These are phyloP conservation scores for Ganoderma lucidum DNA, from an alignment of 1,284 basidiomycete genomes.

Conservation along the genomic window DNA sequence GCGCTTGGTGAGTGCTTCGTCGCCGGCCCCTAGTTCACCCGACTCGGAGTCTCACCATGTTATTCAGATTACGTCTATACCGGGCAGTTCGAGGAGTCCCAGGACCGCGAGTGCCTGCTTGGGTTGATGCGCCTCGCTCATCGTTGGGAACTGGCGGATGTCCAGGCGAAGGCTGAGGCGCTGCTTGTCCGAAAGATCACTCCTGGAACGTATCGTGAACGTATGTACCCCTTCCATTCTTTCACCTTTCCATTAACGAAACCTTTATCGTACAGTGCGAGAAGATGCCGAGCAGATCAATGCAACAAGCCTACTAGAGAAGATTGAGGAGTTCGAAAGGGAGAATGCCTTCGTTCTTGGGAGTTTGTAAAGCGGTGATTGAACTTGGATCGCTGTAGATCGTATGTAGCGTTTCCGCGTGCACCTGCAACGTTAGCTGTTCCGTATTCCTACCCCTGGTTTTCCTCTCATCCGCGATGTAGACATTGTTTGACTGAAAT, in stretches of 20 bases:
- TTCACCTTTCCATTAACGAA: background rate
- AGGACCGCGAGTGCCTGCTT: constrained; percentile 22
- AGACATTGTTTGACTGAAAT: background rate
- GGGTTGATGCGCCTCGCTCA: constrained; percentile 27
- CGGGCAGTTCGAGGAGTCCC: constrained; percentile 18
- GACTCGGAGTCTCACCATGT: background rate
- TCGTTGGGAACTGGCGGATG: constrained; percentile 24
- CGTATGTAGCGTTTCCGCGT: background rate
- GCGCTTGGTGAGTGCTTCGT: constrained; percentile 12
- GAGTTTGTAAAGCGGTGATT: background rate
- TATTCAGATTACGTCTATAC: constrained; percentile 32
- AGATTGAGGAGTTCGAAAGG: constrained; percentile 17
- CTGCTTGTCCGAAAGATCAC: constrained; percentile 24
- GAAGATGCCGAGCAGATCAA: constrained; percentile 14
- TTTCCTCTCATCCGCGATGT: background rate
- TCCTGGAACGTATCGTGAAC: constrained; percentile 18
- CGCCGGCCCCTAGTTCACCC: background rate
- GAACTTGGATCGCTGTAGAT: background rate
- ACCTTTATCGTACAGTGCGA: constrained; percentile 11
- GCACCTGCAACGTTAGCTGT: background rate
- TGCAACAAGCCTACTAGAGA: constrained; percentile 14
- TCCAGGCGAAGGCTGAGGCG: constrained; percentile 19
- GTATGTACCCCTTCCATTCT: constrained; percentile 10
- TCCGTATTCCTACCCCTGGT: background rate
- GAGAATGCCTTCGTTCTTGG: constrained; percentile 17